phyloP scores from a whole-genome alignment of 2,329 filamentous ascomycete species.

The Pleomassaria siparia region DNA sequence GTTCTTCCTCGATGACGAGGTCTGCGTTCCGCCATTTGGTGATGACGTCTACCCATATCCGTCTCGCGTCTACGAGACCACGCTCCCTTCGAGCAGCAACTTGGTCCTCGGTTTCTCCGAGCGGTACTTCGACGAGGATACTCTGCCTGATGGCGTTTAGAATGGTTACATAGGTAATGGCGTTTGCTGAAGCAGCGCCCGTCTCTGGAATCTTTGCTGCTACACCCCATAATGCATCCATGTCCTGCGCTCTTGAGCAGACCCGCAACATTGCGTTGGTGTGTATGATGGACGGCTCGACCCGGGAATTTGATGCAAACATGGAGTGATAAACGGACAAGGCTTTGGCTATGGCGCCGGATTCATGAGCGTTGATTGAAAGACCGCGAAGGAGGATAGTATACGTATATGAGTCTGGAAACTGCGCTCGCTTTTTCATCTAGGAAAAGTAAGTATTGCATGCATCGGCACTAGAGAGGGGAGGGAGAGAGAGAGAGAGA shows the following conservation, averaged over 20 bases:
- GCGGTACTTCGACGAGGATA: constrained; percentile 26
- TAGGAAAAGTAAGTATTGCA: constrained; percentile 4
- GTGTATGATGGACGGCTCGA: constrained; percentile 77
- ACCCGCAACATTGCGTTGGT: constrained; percentile 86
- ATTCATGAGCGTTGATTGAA: constrained; percentile 59
- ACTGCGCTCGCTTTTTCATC: constrained; percentile 93
- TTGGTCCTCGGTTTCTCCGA: constrained; percentile 30
- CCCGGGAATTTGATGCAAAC: constrained; percentile 59
- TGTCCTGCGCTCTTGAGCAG: constrained; percentile 71
- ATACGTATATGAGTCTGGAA: constrained; percentile 80
- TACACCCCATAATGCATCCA: constrained; percentile 80
- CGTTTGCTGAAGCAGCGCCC: constrained; percentile 65
- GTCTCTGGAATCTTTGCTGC: constrained; percentile 68
- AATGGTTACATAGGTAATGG: constrained; percentile 78
- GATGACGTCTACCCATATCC: constrained; percentile 79
- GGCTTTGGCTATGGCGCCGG: constrained; percentile 66
- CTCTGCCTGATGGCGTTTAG: constrained; percentile 67
- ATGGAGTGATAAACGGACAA: constrained; percentile 78
- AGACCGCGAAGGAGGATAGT: constrained; percentile 80
- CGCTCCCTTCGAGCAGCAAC: constrained; percentile 37
- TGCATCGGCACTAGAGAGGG: no score
- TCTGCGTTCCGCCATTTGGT: constrained; percentile 72
- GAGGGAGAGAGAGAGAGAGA: no score
- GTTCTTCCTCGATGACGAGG: constrained; percentile 71
- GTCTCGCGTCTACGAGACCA: constrained; percentile 66